Base-by-base conservation (phyloP, 331 rosid genomes). In the Ulmus americana region DNA sequence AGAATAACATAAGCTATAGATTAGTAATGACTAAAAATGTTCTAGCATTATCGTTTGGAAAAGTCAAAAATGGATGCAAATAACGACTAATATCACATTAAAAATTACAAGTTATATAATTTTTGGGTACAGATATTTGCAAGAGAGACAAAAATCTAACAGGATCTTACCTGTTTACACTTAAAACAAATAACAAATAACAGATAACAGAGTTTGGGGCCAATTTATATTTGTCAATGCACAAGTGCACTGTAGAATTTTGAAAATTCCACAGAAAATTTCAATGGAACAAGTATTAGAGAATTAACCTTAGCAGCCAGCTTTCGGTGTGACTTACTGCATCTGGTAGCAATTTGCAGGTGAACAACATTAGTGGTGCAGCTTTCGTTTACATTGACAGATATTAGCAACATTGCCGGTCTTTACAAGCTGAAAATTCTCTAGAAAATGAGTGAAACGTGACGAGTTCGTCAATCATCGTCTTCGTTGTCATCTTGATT, bases 401-500 rank as follows among this genome's bases (percentile, higher is more conserved):
- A 65, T 35, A 48, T 44, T 59, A 55, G n/a, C 47, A 52, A 48
- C 53, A 42, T 35, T 22, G 53, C 69, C 18, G 47, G 52, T 55
- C 59, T 74, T 74, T 45, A 20, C 56, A 5, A 53, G 6, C 18
- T 14, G 3, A 60, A 49, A 67, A 39, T 10, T 61, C 67, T 43
- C 70, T 28, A 56, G 53, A 54, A 39, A 28, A 56, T 14, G 68
- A 45, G 39, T 14, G 4, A 57, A 41, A 18, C 51, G 50, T 51
- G 15, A 9, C 0, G 53, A 58, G 61, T 66, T 39, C 64, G 50
- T 39, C 57, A 60, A 60, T 85, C 79, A 88, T 83, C 90, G 40
- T 83, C 95, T 73, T 87, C 90, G 14, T 76, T 59, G 50, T 83
- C 94, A 61, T 74, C 84, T 82, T 74, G 79, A 63, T 83, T 79